A percentile compares a stretch with the other conserved stretches of the same genome.
These are phyloP conservation scores for Leccinum subtestaceum DNA, from an alignment of 768 basidiomycete genomes.

Conservation along the genomic window DNA sequence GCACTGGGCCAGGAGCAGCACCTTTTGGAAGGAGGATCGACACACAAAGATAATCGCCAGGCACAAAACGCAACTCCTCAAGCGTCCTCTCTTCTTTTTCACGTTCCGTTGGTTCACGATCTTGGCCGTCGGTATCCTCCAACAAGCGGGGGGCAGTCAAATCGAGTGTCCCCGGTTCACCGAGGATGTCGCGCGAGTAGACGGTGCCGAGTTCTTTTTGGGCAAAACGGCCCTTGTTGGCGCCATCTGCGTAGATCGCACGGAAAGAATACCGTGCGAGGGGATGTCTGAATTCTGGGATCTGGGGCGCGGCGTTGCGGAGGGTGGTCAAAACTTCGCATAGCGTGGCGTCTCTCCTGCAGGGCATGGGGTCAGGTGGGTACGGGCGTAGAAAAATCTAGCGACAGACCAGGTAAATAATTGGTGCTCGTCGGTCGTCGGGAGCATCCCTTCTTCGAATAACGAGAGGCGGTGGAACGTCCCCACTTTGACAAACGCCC, in stretches of 20 bases:
- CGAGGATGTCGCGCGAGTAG: slow-evolving; percentile 81
- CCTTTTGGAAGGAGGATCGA: slow-evolving; percentile 76
- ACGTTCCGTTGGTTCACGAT: slow-evolving; percentile 36
- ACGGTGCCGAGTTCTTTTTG: slow-evolving; percentile 81
- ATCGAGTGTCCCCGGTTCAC: slow-evolving; percentile 67
- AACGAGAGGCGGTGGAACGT: slow-evolving; percentile 69
- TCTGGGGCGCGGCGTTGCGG: slow-evolving; percentile 64
- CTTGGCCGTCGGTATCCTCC: slow-evolving; percentile 43
- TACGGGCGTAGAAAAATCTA: neutral
- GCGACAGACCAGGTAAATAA: slow-evolving; percentile 69
- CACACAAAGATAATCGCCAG: slow-evolving; percentile 76
- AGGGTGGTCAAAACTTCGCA: slow-evolving; percentile 77
- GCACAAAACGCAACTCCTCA: slow-evolving; percentile 76
- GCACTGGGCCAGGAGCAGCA: slow-evolving; percentile 39
- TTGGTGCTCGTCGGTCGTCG: slow-evolving; percentile 79
- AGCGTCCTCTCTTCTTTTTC: slow-evolving; percentile 68
- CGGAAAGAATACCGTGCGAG: slow-evolving; percentile 81
- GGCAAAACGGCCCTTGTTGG: slow-evolving; percentile 66
- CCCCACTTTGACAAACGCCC: slow-evolving; percentile 80
- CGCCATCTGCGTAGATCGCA: slow-evolving; percentile 72
- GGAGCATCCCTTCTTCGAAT: slow-evolving; percentile 76
- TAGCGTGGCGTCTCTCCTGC: slow-evolving; percentile 80
- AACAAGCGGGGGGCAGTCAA: slow-evolving; percentile 58
- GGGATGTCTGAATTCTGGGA: slow-evolving; percentile 75
- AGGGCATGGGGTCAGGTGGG: neutral